phyloP scores from a whole-genome alignment of 164 flowering plant genomes.

The Liquidambar formosana region DNA sequence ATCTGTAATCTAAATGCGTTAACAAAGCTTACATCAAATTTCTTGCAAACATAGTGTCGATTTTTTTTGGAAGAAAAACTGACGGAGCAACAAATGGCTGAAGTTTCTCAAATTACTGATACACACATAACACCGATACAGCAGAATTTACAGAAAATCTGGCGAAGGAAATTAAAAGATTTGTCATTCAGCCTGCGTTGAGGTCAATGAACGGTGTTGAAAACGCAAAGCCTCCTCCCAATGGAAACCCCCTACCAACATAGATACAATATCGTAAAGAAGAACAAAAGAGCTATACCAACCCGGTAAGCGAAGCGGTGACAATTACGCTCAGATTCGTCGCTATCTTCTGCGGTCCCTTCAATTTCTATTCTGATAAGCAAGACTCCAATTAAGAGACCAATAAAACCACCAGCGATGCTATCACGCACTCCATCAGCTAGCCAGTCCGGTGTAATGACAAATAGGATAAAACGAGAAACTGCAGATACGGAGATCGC shows the following conservation, averaged over 20 bases:
- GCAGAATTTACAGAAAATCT: too few relatives aligned
- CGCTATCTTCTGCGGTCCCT: constrained; percentile 20
- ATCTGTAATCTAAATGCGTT: too few relatives aligned
- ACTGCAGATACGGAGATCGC: constrained; percentile 24
- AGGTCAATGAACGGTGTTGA: constrained; percentile 29
- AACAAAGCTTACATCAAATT: too few relatives aligned
- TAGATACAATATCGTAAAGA: constrained; percentile 30
- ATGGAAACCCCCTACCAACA: constrained; percentile 12
- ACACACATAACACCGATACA: too few relatives aligned
- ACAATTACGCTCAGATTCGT: constrained; percentile 11
- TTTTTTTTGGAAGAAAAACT: too few relatives aligned
- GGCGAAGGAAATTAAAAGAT: too few relatives aligned
- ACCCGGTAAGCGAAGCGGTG: constrained; percentile 21
- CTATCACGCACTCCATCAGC: constrained; percentile 33
- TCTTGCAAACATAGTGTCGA: too few relatives aligned
- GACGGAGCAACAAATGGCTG: too few relatives aligned
- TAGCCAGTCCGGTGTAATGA: constrained; percentile 38
- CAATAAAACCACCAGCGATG: constrained; percentile 30
- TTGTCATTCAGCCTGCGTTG: too few relatives aligned
- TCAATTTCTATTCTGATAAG: constrained; percentile 25
- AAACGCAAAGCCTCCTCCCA: background rate
- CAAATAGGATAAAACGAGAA: constrained; percentile 43
- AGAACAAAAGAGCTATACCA: constrained; percentile 26
- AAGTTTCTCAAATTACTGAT: too few relatives aligned
- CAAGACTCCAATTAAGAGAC: constrained; percentile 32